Evolutionary conservation across 192 early-diverging fungal species (phyloP).

Genomic region (Radiomyces spectabilis): DNA sequence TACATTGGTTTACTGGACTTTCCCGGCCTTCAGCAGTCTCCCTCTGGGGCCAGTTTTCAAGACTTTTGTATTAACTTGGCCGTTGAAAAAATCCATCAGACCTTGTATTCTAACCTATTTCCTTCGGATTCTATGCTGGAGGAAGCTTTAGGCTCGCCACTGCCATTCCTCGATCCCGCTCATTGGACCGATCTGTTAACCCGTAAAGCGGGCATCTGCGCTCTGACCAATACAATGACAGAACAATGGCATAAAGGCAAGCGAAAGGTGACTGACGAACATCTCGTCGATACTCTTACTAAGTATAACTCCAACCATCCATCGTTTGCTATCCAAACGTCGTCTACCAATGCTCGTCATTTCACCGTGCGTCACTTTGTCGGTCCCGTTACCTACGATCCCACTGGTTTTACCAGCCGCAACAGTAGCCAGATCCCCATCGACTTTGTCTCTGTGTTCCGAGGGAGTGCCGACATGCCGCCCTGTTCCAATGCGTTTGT

Average conservation of each 20-base stretch:
- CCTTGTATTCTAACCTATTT: conserved; percentile 42
- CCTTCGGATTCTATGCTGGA: conserved; percentile 36
- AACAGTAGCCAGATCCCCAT: conserved; percentile 64
- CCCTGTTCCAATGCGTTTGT: conserved; percentile 69
- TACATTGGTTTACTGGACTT: conserved; percentile 82
- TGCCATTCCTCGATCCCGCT: conserved; percentile 35
- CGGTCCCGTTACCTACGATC: conserved; percentile 66
- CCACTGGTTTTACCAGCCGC: conserved; percentile 63
- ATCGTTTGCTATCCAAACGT: conserved; percentile 30
- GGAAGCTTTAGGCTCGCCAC: conserved; percentile 44
- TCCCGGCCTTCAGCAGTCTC: conserved; percentile 52
- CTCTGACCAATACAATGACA: conserved; percentile 33
- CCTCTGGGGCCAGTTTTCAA: conserved; percentile 44
- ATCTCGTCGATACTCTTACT: conserved; percentile 22
- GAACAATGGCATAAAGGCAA: conserved; percentile 23
- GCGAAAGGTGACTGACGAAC: conserved; percentile 32
- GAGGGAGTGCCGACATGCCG: conserved; percentile 46
- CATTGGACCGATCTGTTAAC: conserved; percentile 48
- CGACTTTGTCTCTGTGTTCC: conserved; percentile 81
- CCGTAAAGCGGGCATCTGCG: conserved; percentile 36
- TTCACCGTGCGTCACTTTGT: conserved; percentile 75
- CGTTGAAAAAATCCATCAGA: conserved; percentile 59
- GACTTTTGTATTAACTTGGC: conserved; percentile 60
- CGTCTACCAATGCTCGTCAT: conserved; percentile 18
- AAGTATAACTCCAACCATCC: conserved; percentile 24